Base-by-base conservation (phyloP, 192 early-diverging fungal species). In the Coemansia sp. region DNA sequence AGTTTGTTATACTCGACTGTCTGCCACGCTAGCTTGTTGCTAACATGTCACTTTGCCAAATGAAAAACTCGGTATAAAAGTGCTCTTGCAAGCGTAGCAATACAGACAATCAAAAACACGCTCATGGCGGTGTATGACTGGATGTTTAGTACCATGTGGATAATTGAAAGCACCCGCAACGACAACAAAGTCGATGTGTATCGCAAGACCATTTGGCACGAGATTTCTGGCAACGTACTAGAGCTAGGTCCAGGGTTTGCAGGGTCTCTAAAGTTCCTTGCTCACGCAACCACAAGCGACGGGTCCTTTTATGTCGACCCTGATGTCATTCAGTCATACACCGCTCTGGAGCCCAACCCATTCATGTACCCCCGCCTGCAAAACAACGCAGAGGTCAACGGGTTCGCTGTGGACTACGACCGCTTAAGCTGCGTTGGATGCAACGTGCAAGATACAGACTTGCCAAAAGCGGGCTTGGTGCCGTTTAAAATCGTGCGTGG, bases 161-260 rank as follows among this genome's bases (percentile, higher is more conserved):
- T 64, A 10, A 22, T 63, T 9, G 72, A 68, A 27, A 64, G 65
- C 45, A 21, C 55, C 8, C 56, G 72, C 18, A 68, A 68, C 38
- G 62, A 68, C 51, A 27, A 3, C 38, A 75, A 68, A 21, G 62
- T 69, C 11, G 54, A 76, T 39, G 38, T 59, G 5, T 76, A 76
- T 35, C 25, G 72, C 33, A 63, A 65, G 45, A 43, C 29, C 23
- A 29, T 69, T 3, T 76, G 72, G 72, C 58, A 57, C 7, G 53
- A 68, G 3, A 64, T 76, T n/a, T 32, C 49, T 11, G 72, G 72
- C 36, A 76, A 68, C 7, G 66, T 76, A 0, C 56, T 76, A n/a
- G 72, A 76, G 51, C 46, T 76, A 2, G 66, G 72, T 0, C 72
- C 72, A 0, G 72, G 66, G 2, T 76, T 60, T 30, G 66, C 65